Base-by-base conservation (phyloP, 805 yeast genomes). In the Brettanomyces bruxellensis region DNA sequence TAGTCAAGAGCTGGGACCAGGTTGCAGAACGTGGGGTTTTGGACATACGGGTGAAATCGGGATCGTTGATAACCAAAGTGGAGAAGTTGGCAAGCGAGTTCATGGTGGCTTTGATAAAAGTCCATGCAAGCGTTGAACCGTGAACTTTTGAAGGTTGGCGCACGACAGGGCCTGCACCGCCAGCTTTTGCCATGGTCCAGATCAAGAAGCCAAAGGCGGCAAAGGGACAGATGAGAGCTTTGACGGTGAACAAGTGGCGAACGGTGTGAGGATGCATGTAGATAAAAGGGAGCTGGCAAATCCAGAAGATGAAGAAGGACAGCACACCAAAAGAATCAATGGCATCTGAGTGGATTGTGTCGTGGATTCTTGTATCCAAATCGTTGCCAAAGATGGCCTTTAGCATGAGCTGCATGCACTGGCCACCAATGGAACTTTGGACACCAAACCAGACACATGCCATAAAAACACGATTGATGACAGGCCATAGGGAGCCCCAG, bases 31-130 rank as follows among this genome's bases (percentile, higher is more conserved):
- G 61, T 44, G 74, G 70, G 23, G 78, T 79, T 51, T 71, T 75
- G 8, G 95, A 83, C 66, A 87, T 82, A 64, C 96, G 78, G 25
- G 95, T 75, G 64, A 88, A 87, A 70, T 88, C 96, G 2, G 96
- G 95, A 13, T 93, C 85, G 65, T 88, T 88, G 45, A 84, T 75
- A 58, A 88, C 83, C 57, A 88, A 73, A 13, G 96, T 84, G 5
- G 95, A 95, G 59, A 88, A 88, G 66, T 87, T 88, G 28, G 95
- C 86, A 51, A 88, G 67, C 22, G 89, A 75, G 65, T 81, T 83
- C 95, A 89, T 85, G 34, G 80, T 71, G 4, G 90, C 76, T 54
- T 73, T 73, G 45, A 87, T 76, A 59, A 87, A 87, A 1, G 86
- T 86, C 97, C 97, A 89, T 22, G 78, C 88, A 52, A 81, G 75